phyloP scores from a whole-genome alignment of 768 basidiomycete species.

The Lyophyllum shimeji region DNA sequence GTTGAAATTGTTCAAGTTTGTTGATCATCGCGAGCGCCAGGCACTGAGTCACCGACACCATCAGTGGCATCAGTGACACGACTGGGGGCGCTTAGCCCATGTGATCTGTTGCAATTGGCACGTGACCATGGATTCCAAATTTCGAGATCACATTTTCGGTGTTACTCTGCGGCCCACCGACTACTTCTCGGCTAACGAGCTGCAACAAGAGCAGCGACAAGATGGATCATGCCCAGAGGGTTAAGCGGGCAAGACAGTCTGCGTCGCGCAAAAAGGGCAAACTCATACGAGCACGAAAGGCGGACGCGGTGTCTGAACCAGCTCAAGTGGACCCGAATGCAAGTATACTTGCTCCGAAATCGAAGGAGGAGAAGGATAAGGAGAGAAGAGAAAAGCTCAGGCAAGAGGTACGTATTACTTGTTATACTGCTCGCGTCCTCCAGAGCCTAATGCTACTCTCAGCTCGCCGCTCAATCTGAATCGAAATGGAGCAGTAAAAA shows the following conservation, averaged over 20 bases:
- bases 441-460: constrained; percentile 10
- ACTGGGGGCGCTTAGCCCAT: neutral
- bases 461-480: constrained; percentile 55
- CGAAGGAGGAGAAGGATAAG: constrained; percentile 56
- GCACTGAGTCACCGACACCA: too few relatives aligned
- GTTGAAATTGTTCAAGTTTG: constrained; percentile 3
- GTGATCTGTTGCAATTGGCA: constrained; percentile 5
- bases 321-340: constrained; percentile 54
- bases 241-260: constrained; percentile 62
- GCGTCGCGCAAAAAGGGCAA: constrained; percentile 68
- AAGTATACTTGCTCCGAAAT: constrained; percentile 56
- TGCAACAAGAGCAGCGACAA: neutral
- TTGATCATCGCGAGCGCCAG: too few relatives aligned
- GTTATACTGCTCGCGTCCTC: neutral
- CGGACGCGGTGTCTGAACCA: constrained; percentile 15
- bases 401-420: constrained; percentile 48
- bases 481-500: constrained; percentile 82
- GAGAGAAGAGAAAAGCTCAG: constrained; percentile 59
- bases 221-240: constrained; percentile 31
- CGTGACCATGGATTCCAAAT: neutral
- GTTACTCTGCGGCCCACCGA: too few relatives aligned
- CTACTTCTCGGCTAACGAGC: too few relatives aligned
- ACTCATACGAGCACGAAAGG: constrained; percentile 24
- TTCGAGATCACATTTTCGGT: too few relatives aligned
- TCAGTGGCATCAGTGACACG: too few relatives aligned